A percentile compares a stretch with the other conserved stretches of the same genome.
Conservation (phyloP, 768 basidiomycete species). For the Rhizopogon salebrosus region DNA sequence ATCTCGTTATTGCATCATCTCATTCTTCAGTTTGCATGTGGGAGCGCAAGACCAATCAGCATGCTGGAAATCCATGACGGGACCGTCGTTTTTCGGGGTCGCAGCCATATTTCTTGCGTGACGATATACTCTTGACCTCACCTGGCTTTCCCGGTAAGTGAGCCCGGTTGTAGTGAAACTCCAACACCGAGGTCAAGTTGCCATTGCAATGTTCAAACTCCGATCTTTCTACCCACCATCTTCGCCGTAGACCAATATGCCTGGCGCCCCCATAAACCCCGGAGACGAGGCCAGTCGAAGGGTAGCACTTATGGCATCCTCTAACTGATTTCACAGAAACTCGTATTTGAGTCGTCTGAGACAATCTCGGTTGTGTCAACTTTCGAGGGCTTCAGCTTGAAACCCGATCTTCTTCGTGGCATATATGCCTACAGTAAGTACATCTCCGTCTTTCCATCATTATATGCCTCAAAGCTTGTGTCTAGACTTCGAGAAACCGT, state of each 20-base stretch:
- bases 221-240: slow-evolving; percentile 35
- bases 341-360: slow-evolving; percentile 93
- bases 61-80: no score
- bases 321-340: slow-evolving; percentile 49
- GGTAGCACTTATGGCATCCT: slow-evolving; percentile 3
- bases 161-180: no score
- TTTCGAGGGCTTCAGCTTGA: slow-evolving; percentile 86
- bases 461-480: slow-evolving; percentile 2
- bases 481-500: slow-evolving; percentile 93
- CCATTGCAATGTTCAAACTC: slow-evolving; percentile 55
- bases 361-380: slow-evolving; percentile 85
- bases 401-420: slow-evolving; percentile 92
- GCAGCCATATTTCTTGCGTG: no score
- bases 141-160: no score
- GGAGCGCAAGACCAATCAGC: no score
- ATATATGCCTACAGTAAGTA: slow-evolving; percentile 94
- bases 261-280: slow-evolving; percentile 59
- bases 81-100: no score
- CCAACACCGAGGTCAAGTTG: no score
- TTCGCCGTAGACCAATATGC: slow-evolving; percentile 43
- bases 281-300: slow-evolving; percentile 70
- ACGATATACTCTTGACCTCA: no score
- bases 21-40: no score
- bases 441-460: background rate
- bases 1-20: no score